Base-by-base conservation (phyloP, 2,329 filamentous ascomycete genomes). In the Sclerotinia borealis region DNA sequence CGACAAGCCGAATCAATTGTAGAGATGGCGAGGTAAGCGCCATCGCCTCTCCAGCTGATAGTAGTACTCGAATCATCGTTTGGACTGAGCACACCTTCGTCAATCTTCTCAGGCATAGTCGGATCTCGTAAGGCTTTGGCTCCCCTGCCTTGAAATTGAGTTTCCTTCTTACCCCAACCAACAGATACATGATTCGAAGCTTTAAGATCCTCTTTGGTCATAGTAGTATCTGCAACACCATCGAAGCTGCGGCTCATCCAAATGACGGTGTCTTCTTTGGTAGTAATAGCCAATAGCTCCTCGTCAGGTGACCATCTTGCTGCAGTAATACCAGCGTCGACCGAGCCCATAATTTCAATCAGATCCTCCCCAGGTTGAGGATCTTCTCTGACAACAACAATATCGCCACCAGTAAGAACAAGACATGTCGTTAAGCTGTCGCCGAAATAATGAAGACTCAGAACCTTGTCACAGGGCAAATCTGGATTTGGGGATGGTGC, bases 111-210 rank as follows among this genome's bases (percentile, higher is more conserved):
- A 0, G 95, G 95, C 69, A 99, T 91, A 11, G 95, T 99, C 19
- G 95, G 95, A 75, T 99, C 95, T 61, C 91, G 85, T 68, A 98
- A 80, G 25, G 92, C 92, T 77, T 86, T 87, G 63, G 93, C 93
- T 66, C 93, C 86, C 72, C 91, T 92, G 58, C 95, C 95, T 73
- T 97, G 91, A 75, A 99, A 99, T 75, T 99, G 95, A 0, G 95
- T 99, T 77, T 99, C 95, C 74, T 90, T 92, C 79, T 98, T 98
- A 65, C 95, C 95, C 95, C 95, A 99, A 56, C 95, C 95, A 27
- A 99, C 93, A 25, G 92, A 96, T 63, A 97, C 95, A 79, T 97
- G 93, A 75, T 89, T 95, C 31, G 90, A 98, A n/a, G 86, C 85
- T 70, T 89, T 89, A 67, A 96, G 83, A 76, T 96, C 93, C 50